Evolutionary conservation across 2,329 filamentous ascomycete species (phyloP).

Genomic region (Stagonosporopsis tanaceti): DNA sequence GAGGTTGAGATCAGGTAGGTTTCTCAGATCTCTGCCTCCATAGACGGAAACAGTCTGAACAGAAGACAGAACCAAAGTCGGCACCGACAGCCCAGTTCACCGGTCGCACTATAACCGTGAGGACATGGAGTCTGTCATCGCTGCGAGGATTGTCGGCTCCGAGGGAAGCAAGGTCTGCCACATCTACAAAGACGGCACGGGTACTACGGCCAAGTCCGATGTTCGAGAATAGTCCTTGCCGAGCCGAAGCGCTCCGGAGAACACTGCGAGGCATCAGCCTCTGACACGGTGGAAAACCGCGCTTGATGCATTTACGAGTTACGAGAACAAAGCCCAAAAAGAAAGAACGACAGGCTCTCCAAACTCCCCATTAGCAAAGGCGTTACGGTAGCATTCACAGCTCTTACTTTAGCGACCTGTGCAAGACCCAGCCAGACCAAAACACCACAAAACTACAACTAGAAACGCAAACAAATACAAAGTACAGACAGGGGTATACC

Average conservation of each 20-base stretch:
- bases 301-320: no score
- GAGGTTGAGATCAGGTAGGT: neutral
- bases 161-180: neutral
- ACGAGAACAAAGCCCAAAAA: no score
- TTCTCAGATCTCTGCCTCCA: neutral
- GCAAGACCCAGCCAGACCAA: no score
- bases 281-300: no score
- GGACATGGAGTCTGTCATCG: neutral
- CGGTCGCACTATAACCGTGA: neutral
- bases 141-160: neutral
- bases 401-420: no score
- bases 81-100: neutral
- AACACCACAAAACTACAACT: no score
- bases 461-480: no score
- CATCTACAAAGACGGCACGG: neutral
- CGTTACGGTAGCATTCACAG: no score
- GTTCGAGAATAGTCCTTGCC: no score
- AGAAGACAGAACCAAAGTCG: neutral
- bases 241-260: neutral
- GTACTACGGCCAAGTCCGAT: neutral
- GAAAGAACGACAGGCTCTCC: no score
- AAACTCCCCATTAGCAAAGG: no score
- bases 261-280: neutral
- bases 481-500: no score
- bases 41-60: neutral